Conservation (phyloP, 306 rosid genomes). For the Ammopiptanthus mongolicus region DNA sequence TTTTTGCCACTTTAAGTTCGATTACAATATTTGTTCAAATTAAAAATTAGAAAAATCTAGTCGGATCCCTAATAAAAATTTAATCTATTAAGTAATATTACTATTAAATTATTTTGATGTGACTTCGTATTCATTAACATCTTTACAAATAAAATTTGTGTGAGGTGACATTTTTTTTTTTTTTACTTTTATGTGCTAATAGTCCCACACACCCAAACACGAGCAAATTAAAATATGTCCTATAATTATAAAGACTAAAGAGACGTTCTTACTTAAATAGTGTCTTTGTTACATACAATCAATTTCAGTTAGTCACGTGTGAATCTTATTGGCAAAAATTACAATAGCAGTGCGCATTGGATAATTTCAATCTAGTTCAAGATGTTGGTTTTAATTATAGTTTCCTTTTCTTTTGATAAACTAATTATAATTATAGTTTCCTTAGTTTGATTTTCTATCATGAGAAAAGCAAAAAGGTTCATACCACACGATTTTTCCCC, state of each 20-base stretch:
- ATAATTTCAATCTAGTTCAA: background rate
- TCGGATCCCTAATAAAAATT: background rate
- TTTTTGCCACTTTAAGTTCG: background rate
- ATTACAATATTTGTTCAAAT: background rate
- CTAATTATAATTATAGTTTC: background rate
- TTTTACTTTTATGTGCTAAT: background rate
- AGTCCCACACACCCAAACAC: background rate
- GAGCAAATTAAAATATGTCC: background rate
- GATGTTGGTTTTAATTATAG: background rate
- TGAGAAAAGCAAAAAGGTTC: background rate
- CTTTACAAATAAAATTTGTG: background rate
- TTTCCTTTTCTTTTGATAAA: too few relatives aligned
- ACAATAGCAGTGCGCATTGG: background rate
- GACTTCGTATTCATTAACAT: background rate
- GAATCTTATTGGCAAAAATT: background rate
- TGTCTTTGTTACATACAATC: too few relatives aligned
- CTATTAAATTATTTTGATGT: background rate
- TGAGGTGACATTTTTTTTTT: background rate
- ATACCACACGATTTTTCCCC: background rate
- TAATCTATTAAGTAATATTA: background rate
- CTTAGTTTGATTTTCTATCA: background rate
- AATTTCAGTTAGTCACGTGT: background rate
- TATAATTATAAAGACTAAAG: too few relatives aligned
- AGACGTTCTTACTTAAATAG: too few relatives aligned
- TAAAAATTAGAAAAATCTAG: too few relatives aligned